Evolutionary conservation across 495 filamentous ascomycete species (phyloP).

Genomic region (Tuber aestivum): DNA sequence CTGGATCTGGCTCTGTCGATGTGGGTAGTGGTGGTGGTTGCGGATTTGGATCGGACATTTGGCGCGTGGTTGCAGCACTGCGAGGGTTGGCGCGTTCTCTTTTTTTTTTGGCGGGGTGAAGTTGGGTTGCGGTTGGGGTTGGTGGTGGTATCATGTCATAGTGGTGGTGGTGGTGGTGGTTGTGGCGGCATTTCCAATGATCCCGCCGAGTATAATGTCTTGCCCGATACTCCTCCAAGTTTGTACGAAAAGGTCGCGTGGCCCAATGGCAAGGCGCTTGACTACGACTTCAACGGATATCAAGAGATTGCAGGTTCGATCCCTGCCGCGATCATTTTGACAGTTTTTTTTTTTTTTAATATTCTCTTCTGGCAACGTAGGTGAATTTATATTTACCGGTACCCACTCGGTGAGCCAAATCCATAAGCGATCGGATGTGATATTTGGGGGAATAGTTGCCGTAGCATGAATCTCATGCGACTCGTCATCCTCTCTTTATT

Average conservation of each 20-base stretch:
- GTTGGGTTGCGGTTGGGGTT: not conserved
- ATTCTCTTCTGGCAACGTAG: not conserved
- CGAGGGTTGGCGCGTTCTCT: not conserved
- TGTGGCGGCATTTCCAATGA: not conserved
- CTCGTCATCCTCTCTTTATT: not conserved
- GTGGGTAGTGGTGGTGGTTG: not conserved
- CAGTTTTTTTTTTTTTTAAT: not conserved
- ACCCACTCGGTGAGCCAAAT: not conserved
- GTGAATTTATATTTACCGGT: not conserved
- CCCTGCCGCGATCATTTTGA: conserved; percentile 35
- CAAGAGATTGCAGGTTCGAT: conserved; percentile 41
- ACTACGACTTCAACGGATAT: conserved; percentile 50
- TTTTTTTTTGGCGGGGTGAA: not conserved
- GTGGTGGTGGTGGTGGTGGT: not conserved
- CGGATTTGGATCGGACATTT: not conserved
- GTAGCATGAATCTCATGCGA: not conserved
- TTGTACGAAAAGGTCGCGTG: conserved; percentile 44
- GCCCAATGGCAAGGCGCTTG: conserved; percentile 69
- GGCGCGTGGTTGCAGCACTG: not conserved
- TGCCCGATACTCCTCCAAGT: not conserved
- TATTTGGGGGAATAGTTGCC: not conserved
- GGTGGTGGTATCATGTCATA: too few species aligned
- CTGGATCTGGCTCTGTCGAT: not conserved
- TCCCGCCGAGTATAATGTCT: not conserved
- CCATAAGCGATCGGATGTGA: not conserved